Evolutionary conservation across 208 protist species (phyloP).

Genomic region (Crithidia mellificae): DNA sequence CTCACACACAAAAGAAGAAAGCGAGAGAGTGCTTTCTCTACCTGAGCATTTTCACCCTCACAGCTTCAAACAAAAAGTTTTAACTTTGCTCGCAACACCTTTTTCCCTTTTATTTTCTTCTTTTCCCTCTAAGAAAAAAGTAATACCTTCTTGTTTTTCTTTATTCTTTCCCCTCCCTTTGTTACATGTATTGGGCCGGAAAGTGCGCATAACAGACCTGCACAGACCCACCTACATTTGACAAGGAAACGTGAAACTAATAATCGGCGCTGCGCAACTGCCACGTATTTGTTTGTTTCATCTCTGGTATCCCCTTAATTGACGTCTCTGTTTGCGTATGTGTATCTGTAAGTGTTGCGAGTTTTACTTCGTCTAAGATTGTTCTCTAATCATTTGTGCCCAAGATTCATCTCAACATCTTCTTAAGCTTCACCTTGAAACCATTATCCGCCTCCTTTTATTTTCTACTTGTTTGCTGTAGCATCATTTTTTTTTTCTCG

Average conservation of each 20-base stretch:
- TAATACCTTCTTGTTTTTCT: conserved; percentile 3
- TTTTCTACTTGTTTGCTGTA: background rate
- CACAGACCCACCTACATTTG: background rate
- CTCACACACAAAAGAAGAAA: conserved; percentile 5
- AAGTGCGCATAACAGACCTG: background rate
- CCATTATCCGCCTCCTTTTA: background rate
- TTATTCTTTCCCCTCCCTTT: conserved; percentile 3
- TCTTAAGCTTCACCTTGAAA: conserved; percentile 5
- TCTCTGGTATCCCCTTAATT: conserved; percentile 1
- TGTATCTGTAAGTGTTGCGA: background rate
- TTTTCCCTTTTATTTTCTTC: conserved; percentile 12
- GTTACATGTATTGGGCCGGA: background rate
- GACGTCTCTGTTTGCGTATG: conserved; percentile 1
- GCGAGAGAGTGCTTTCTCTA: conserved; percentile 9
- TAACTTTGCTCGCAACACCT: no score
- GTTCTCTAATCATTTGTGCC: background rate
- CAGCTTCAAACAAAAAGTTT: no score
- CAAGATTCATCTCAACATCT: background rate
- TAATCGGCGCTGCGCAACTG: no score
- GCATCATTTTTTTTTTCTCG: background rate
- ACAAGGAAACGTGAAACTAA: conserved; percentile 3
- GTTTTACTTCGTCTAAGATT: background rate
- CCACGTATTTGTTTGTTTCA: no score
- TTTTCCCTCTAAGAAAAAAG: conserved; percentile 11
- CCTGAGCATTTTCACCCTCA: background rate